phyloP scores from a whole-genome alignment of 2,329 filamentous ascomycete species.

The Paraphaeosphaeria minitans region DNA sequence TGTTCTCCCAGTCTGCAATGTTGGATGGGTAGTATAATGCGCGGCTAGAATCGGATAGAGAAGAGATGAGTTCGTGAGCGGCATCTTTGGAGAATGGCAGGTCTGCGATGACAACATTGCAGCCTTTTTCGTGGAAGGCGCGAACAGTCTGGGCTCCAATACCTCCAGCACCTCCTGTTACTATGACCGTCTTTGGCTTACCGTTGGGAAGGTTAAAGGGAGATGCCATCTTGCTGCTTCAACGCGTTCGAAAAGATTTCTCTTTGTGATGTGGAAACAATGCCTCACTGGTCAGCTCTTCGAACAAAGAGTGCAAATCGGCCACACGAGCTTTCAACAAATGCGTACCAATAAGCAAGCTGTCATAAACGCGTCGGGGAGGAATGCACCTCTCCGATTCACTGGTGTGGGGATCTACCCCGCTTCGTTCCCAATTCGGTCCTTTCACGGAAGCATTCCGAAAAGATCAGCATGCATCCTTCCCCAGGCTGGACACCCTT shows the following conservation, averaged over 20 bases:
- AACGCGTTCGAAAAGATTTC: not conserved
- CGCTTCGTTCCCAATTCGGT: constrained; percentile 8
- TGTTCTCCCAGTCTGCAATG: constrained; percentile 46
- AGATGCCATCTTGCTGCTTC: constrained; percentile 3
- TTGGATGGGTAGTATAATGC: constrained; percentile 47
- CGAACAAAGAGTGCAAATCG: no score
- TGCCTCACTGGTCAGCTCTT: not conserved
- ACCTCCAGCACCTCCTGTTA: constrained; percentile 50
- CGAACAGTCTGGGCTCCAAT: constrained; percentile 50
- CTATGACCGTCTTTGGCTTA: constrained; percentile 45
- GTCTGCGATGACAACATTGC: constrained; percentile 50
- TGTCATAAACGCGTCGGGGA: not conserved
- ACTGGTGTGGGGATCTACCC: constrained; percentile 12
- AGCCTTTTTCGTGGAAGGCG: constrained; percentile 44
- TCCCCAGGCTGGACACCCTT: constrained; percentile 1
- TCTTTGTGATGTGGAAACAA: not conserved
- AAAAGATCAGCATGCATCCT: not conserved
- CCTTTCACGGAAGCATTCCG: constrained; percentile 6
- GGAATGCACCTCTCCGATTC: not conserved
- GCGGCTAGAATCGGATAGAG: constrained; percentile 30
- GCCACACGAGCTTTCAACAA: no score
- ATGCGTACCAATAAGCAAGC: not conserved
- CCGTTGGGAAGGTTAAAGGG: constrained; percentile 19
- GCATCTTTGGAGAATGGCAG: constrained; percentile 28
- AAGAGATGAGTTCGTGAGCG: constrained; percentile 36